Evolutionary conservation across 306 rosid species (phyloP).

Genomic region (Cucurbita ficifolia): DNA sequence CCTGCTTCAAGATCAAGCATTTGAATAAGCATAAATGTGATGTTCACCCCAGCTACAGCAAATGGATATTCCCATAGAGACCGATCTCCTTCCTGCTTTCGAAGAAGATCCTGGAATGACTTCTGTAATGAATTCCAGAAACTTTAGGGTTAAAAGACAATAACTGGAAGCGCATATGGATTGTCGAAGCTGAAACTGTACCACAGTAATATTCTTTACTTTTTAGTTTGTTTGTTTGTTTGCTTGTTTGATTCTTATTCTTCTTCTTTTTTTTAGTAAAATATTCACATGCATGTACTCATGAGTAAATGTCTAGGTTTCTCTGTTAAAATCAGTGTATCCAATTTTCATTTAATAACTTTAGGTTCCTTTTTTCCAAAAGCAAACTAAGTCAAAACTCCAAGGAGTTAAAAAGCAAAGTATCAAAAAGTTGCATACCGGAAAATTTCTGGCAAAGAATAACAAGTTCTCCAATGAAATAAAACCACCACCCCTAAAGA

Average conservation of each 20-base stretch:
- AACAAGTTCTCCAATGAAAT: constrained; percentile 94
- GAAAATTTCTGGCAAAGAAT: constrained; percentile 69
- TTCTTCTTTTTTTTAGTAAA: no score
- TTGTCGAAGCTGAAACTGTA: not conserved
- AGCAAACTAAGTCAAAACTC: not conserved
- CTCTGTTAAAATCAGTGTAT: not conserved
- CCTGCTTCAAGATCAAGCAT: constrained; percentile 99
- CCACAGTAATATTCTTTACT: no score
- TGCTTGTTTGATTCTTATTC: no score
- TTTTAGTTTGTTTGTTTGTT: no score
- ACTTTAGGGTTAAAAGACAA: not conserved
- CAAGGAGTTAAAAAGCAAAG: not conserved
- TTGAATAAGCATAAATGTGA: constrained; percentile 95
- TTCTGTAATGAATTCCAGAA: constrained; percentile 35
- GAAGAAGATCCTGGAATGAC: constrained; percentile 87
- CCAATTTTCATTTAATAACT: not conserved
- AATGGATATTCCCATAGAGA: constrained; percentile 99
- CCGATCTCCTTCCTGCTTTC: constrained; percentile 95
- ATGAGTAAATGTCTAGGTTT: not conserved
- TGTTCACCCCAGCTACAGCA: constrained; percentile 99
- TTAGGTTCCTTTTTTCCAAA: not conserved
- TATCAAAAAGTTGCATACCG: constrained; percentile 41
- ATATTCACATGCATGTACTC: no score
- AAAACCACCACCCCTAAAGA: constrained; percentile 94
- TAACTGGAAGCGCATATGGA: not conserved